A percentile compares a stretch with the other conserved stretches of the same genome.
These are phyloP conservation scores for Phytophthora podocarpi DNA, from an alignment of 352 stramenopile genomes.

Conservation along the genomic window DNA sequence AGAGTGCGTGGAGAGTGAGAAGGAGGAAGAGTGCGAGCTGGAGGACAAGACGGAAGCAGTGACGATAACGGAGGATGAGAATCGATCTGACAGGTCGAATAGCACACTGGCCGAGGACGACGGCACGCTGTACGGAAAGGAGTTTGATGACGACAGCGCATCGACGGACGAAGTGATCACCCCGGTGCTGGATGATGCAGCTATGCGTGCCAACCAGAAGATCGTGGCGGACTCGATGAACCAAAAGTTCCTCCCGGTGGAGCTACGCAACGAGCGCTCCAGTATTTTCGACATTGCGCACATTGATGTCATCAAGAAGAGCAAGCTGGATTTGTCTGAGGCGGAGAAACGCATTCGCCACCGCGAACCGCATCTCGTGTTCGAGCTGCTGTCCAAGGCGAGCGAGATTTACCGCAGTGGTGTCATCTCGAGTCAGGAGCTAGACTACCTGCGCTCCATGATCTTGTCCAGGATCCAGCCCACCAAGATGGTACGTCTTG, in stretches of 20 bases:
- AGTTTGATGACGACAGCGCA: slow-evolving; percentile 63
- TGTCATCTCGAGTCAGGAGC: slow-evolving; percentile 80
- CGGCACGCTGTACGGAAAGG: slow-evolving; percentile 82
- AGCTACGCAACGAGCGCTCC: slow-evolving; percentile 59
- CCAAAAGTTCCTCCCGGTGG: slow-evolving; percentile 75
- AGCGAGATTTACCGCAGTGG: slow-evolving; percentile 85
- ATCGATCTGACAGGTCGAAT: slow-evolving; percentile 65
- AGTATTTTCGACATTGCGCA: slow-evolving; percentile 75
- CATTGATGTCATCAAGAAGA: slow-evolving; percentile 85
- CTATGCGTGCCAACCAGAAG: slow-evolving; percentile 68
- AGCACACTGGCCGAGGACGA: slow-evolving; percentile 77
- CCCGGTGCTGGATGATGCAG: slow-evolving; percentile 57
- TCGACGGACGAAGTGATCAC: slow-evolving; percentile 62
- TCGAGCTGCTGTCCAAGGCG: slow-evolving; percentile 81
- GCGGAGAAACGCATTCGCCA: slow-evolving; percentile 86
- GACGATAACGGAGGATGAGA: slow-evolving; percentile 34
- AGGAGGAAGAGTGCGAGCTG: slow-evolving; percentile 55
- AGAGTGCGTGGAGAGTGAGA: slow-evolving; percentile 57
- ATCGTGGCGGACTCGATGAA: slow-evolving; percentile 86
- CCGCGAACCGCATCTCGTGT: slow-evolving; percentile 81
- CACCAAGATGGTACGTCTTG: slow-evolving; percentile 70
- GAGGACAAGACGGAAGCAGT: slow-evolving; percentile 33
- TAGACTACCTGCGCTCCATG: slow-evolving; percentile 77
- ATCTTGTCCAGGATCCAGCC: slow-evolving; percentile 83
- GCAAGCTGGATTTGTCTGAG: slow-evolving; percentile 79